Percentiles rank a stretch among this genome's conserved stretches.
These are phyloP conservation scores for Fistulinella prunicolor DNA, from an alignment of 768 basidiomycete genomes.

Conservation along the genomic window DNA sequence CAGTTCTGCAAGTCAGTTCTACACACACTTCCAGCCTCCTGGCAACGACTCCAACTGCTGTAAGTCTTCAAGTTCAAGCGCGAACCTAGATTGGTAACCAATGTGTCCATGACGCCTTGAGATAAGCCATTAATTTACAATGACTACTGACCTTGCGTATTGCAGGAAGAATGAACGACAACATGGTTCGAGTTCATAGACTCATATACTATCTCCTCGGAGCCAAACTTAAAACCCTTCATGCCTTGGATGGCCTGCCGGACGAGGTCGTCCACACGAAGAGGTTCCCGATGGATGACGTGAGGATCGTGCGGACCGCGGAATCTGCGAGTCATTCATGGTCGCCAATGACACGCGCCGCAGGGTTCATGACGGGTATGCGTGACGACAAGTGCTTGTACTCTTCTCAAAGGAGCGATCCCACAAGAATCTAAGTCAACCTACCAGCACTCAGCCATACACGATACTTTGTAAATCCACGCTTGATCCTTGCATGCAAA, in stretches of 20 bases:
- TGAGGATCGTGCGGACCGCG: constrained; percentile 77
- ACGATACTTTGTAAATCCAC: constrained; percentile 94
- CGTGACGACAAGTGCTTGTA: constrained; percentile 91
- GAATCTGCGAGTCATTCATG: constrained; percentile 93
- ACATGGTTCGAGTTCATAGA: no score
- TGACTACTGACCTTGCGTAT: no score
- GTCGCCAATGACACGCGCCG: constrained; percentile 69
- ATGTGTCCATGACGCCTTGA: no score
- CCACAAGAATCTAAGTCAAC: constrained; percentile 23
- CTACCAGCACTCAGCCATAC: constrained; percentile 92
- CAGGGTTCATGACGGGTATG: constrained; percentile 96
- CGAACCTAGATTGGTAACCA: no score
- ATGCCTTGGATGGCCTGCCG: constrained; percentile 81
- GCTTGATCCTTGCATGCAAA: constrained; percentile 97
- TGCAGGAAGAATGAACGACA: no score
- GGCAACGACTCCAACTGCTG: no score
- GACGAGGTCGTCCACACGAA: constrained; percentile 87
- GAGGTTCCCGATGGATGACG: constrained; percentile 84
- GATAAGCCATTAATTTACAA: no score
- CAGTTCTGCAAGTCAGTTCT: no score
- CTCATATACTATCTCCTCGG: no score
- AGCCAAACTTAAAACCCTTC: constrained; percentile 96
- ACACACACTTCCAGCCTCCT: no score
- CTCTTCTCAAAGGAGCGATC: constrained; percentile 46
- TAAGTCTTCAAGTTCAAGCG: no score